Evolutionary conservation across 2,329 filamentous ascomycete species (phyloP), one percentile per base, ranked within the genome.

Genomic region (Curvularia eragrostidis): DNA sequence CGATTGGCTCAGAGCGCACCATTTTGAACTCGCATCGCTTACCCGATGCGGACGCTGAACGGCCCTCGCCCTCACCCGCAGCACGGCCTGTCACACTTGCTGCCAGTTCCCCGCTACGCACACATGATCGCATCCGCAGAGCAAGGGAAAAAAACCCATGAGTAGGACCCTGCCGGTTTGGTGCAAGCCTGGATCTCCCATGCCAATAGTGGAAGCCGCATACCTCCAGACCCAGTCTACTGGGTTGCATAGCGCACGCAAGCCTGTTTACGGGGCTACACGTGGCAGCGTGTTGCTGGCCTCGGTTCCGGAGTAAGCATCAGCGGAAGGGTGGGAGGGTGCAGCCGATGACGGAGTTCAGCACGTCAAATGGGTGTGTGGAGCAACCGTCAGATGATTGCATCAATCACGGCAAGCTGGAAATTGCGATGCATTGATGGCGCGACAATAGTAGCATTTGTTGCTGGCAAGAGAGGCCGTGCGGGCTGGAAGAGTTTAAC

Each of bases 231-330:
- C 58, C 64, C 61, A 52, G 46, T 41, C 57, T 52, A 52, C 32
- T 52, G 58, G 56, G 47, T 52, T 52, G 47, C 39, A 46, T 58
- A 38, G 51, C 38, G 42, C 51, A 30, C 44, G 32, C 48, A 52
- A 54, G 58, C 57, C 58, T 63, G 61, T 62, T 59, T 66, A 49
- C 52, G 46, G 52, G 65, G 58, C 67, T 75, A 75, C 70, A 77
- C 74, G 74, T 77, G 74, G 71, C 74, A 66, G n/a, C 59, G 67
- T 56, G 58, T 70, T 55, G 69, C 63, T 76, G 71, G 73, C 54
- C 57, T 61, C 52, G 54, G 56, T 59, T 63, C 54, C 38, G 55
- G 52, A 52, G 43, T 36, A 58, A 52, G 59, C 53, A 59, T 59
- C 56, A 61, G 61, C 56, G 56, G 59, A 54, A 65, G 59, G 59